Conservation (phyloP, 352 stramenopile genomes). For the Globisporangium viniferum region DNA sequence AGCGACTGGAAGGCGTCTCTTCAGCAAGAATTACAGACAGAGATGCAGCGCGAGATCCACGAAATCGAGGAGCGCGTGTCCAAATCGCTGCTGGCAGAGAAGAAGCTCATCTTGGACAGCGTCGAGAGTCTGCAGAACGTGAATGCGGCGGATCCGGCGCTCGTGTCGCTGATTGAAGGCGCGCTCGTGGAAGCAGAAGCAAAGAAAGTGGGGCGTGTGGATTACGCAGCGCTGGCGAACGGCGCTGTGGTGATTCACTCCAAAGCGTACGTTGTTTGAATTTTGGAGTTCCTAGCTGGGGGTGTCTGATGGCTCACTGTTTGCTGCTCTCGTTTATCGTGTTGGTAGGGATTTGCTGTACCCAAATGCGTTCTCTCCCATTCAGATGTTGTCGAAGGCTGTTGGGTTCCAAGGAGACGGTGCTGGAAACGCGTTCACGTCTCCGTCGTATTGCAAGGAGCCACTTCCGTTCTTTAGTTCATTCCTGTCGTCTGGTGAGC, state of each 20-base stretch:
- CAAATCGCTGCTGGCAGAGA: conserved; percentile 56
- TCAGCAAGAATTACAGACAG: conserved; percentile 35
- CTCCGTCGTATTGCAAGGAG: conserved; percentile 41
- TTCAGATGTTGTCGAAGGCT: conserved; percentile 29
- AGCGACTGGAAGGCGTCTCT: conserved; percentile 25
- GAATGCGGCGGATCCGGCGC: conserved; percentile 53
- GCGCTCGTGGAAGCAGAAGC: conserved; percentile 30
- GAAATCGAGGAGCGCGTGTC: conserved; percentile 59
- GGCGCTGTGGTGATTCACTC: conserved; percentile 57
- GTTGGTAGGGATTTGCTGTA: conserved; percentile 54
- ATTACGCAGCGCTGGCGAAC: conserved; percentile 68
- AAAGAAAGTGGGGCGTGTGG: conserved; percentile 52
- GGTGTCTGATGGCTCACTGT: neutral
- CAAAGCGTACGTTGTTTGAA: conserved; percentile 33
- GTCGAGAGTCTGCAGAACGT: conserved; percentile 44
- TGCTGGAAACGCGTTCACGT: conserved; percentile 44
- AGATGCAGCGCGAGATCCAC: conserved; percentile 48
- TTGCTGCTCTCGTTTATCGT: neutral
- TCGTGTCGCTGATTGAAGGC: conserved; percentile 52
- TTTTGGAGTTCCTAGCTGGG: neutral
- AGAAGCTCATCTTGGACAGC: conserved; percentile 48
- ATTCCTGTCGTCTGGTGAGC: conserved; percentile 44
- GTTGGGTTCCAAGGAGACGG: conserved; percentile 29
- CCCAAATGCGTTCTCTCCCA: conserved; percentile 25
- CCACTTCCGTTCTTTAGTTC: conserved; percentile 34